Base-by-base conservation (phyloP, 352 stramenopile genomes). In the Globisporangium polare region DNA sequence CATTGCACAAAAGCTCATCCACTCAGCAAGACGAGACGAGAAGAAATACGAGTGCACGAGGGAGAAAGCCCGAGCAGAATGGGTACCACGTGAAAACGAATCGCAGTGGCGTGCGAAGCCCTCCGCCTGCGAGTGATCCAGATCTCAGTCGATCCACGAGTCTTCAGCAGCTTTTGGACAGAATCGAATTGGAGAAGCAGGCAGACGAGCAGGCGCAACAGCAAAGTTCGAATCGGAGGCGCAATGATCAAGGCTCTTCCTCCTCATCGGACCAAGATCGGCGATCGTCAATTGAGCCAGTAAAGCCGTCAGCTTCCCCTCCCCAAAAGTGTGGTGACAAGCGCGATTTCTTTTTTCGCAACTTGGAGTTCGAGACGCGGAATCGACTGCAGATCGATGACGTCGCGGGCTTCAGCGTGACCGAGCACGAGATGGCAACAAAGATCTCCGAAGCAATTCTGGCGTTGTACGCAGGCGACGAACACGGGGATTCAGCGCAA, bases 281-380 rank as follows among this genome's bases (percentile, higher is more conserved):
- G 17, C 49, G 24, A 15, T 24, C 27, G 18, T 12, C 55, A n/a
- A 47, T 39, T 15, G n/a, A 46, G 17, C 55, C 65, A n/a, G 33
- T 60, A 43, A 53, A 69, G 35, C 56, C 56, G 24, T 12, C 46
- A 50, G 5, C 56, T 41, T 41, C 37, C 35, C 53, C 37, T 35
- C 5, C 50, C 7, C 66, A 57, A 17, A 90, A 90, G 53, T 90
- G 82, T 62, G 81, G 80, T 10, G 84, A 94, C 68, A 94, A 94
- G 65, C 80, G 85, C 37, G 82, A 92, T 55, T 94, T 92, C 60
- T 89, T 94, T 62, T 94, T 94, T 54, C 76, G 85, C 2, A 88
- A 90, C 35, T 63, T 94, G 46, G 66, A 87, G 7, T 88, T 78
- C 15, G 80, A 87, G n/a, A 70, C 80, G 9, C 80, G 85, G 17